phyloP scores from a whole-genome alignment of 257 asterid genomes.

The Anisodus acutangulus region DNA sequence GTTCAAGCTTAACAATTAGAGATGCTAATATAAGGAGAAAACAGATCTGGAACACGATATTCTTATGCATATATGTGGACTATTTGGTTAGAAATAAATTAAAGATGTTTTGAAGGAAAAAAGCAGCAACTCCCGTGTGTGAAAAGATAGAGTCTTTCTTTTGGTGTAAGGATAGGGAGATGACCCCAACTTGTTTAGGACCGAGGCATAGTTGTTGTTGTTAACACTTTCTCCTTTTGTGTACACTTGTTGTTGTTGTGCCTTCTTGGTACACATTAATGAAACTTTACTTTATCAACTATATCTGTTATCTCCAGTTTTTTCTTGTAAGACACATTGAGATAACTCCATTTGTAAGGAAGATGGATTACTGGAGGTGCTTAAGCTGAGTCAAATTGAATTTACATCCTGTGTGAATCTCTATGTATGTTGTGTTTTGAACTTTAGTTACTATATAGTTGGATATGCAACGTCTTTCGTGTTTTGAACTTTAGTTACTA shows the following conservation, averaged over 20 bases:
- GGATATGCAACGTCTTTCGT: background rate
- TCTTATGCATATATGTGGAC: background rate
- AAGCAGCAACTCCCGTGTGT: background rate
- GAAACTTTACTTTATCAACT: background rate
- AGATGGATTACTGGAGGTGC: background rate
- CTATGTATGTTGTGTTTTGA: background rate
- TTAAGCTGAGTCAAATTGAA: background rate
- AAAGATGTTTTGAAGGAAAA: background rate
- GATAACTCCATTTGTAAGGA: background rate
- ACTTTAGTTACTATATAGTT: background rate
- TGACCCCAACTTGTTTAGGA: background rate
- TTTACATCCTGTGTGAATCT: conserved; percentile 6
- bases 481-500: no score
- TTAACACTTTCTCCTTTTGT: background rate
- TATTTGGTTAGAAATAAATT: background rate
- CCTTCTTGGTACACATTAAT: background rate
- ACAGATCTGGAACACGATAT: background rate
- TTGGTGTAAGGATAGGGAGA: background rate
- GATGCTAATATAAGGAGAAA: conserved; percentile 4
- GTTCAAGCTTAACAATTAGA: conserved; percentile 2
- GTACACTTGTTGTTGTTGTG: background rate
- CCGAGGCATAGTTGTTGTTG: background rate
- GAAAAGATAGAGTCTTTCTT: background rate
- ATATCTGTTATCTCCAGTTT: background rate
- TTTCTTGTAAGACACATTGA: background rate